These are phyloP conservation scores for Pluteus cervinus DNA, from an alignment of 768 basidiomycete genomes.

Conservation along the genomic window DNA sequence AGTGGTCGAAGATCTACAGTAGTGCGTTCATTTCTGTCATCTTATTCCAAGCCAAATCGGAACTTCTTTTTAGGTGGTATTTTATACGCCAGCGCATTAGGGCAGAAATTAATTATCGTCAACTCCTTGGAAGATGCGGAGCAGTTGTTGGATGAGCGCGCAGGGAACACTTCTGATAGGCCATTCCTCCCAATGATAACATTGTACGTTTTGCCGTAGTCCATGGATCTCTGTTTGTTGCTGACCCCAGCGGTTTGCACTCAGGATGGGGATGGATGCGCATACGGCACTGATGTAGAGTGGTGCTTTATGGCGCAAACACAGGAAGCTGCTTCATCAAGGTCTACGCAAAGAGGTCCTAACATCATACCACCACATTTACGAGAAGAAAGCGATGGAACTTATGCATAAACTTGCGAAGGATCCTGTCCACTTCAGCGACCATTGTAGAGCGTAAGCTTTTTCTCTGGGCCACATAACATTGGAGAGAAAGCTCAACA, in stretches of 20 bases:
- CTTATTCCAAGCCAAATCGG: background rate
- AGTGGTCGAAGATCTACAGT: slow-evolving; percentile 13
- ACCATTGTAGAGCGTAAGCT: slow-evolving; percentile 1
- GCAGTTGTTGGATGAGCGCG: slow-evolving; percentile 1
- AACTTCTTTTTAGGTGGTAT: slow-evolving; percentile 7
- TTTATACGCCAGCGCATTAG: slow-evolving; percentile 8
- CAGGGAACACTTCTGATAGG: background rate
- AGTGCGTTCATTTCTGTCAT: slow-evolving; percentile 8
- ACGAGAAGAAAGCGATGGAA: background rate
- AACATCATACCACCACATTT: background rate
- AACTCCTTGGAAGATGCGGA: slow-evolving; percentile 10
- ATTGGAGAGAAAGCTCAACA: background rate
- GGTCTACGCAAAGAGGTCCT: background rate
- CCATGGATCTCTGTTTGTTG: background rate
- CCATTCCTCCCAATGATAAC: background rate
- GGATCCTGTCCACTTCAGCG: background rate
- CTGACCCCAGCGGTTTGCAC: too few relatives aligned
- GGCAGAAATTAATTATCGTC: slow-evolving; percentile 10
- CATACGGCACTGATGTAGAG: background rate
- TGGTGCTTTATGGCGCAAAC: background rate
- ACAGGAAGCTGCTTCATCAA: background rate
- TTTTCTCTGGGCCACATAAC: background rate
- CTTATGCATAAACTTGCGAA: background rate
- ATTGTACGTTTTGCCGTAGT: background rate
- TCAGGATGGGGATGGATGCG: background rate